Base-by-base conservation (phyloP, 495 filamentous ascomycete species). In the Platismatia glauca region DNA sequence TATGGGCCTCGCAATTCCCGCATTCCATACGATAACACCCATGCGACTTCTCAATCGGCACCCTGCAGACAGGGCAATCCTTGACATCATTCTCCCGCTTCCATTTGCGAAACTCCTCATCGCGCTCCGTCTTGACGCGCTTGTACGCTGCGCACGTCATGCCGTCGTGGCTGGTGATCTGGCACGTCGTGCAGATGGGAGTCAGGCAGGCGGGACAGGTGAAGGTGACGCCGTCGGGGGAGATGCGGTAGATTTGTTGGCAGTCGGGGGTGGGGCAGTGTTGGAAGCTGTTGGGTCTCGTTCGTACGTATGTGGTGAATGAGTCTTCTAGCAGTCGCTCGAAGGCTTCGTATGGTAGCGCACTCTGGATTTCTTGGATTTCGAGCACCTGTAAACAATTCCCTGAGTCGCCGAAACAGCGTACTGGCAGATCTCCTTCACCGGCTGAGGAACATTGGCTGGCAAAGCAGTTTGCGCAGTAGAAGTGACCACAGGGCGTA, bases 381-480 rank as follows among this genome's bases (percentile, higher is more conserved):
- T 62, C 39, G 20, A 80, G 60, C 2, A 62, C 11, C 11, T 66
- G 58, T 0, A 38, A 13, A 55, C 77, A 80, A 0, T 12, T 66
- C 20, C 64, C 70, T 0, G 52, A 57, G 7, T 62, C 44, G 20
- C 74, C 74, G 20, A 58, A 62, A 66, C 75, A 81, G 7, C 22
- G 43, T 7, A 80, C 60, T 27, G 68, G 64, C 13, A 69, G 48
- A 1, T 64, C 35, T 24, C 57, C 57, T 7, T 59, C 63, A 6
- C 34, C 55, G 37, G 62, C 63, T 5, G 76, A 70, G 39, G 67
- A 60, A 56, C 75, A 76, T 29, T 76, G 57, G 24, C 68, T 57
- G 6, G 69, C 63, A 59, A 81, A 77, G 58, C 79, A 81, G n/a
- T 73, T 72, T 1, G 64, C 63, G 69, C 79, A 81, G 66, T 81